Percentiles rank a stretch among this genome's conserved stretches.
Evolutionary conservation across 345 rosid genomes (phyloP).

Genomic region (Eucalyptus albens): DNA sequence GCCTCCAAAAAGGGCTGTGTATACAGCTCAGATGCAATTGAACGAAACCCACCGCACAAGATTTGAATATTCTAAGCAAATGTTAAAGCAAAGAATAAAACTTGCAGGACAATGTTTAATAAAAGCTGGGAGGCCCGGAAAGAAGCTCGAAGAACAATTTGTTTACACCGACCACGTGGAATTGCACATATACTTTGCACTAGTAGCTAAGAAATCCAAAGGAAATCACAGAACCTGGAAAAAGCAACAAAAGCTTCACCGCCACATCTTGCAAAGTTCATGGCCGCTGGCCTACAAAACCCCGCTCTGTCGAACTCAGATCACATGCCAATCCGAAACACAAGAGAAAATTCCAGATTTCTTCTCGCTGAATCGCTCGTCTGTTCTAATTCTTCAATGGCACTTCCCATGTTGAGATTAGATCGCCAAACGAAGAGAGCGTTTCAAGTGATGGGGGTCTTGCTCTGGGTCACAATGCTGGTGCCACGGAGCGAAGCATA

Average conservation of each 20-base stretch:
- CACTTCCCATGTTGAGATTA: not conserved
- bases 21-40: not conserved
- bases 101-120: not conserved
- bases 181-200: constrained; percentile 57
- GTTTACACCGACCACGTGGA: not conserved
- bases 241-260: constrained; percentile 32
- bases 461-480: constrained; percentile 25
- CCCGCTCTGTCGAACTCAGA: not conserved
- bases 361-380: not conserved
- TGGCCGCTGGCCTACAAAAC: constrained; percentile 42
- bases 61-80: constrained; percentile 6
- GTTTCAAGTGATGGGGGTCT: not conserved
- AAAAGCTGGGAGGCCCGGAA: not conserved
- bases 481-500: constrained; percentile 27
- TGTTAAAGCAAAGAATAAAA: constrained; percentile 28
- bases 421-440: not conserved
- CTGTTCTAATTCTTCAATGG: not conserved
- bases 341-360: not conserved
- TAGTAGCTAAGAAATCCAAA: constrained; percentile 30
- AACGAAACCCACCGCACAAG: not conserved
- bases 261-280: constrained; percentile 30
- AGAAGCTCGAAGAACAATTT: not conserved
- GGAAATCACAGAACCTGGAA: constrained; percentile 9
- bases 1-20: not conserved
- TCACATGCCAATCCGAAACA: not conserved